These are phyloP conservation scores for Strigomonas galati DNA, from an alignment of 208 protist genomes.

Conservation along the genomic window DNA sequence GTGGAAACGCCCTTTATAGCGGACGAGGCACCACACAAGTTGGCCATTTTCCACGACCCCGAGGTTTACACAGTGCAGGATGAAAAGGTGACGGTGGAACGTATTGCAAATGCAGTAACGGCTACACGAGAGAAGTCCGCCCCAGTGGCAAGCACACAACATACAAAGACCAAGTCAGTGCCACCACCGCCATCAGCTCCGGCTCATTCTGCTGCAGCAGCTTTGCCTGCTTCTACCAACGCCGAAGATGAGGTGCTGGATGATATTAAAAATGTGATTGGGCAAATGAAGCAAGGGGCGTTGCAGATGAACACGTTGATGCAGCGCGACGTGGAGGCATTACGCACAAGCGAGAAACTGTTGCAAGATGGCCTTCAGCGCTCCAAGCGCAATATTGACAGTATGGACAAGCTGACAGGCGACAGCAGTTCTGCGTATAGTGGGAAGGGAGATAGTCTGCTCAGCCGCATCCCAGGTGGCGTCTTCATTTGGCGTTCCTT, in stretches of 20 bases:
- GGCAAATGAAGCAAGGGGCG: conserved; percentile 56
- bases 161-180: too few species aligned
- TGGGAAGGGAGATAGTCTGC: not conserved
- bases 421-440: too few species aligned
- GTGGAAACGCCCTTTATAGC: too few species aligned
- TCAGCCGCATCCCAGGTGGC: conserved; percentile 38
- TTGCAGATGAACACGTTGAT: conserved; percentile 59
- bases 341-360: conserved; percentile 36
- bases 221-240: not conserved
- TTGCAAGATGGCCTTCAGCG: conserved; percentile 23
- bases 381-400: too few species aligned
- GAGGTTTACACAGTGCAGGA: too few species aligned
- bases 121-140: not conserved
- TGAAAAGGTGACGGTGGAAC: not conserved
- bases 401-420: too few species aligned
- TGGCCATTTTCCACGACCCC: too few species aligned
- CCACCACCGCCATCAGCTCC: too few species aligned
- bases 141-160: not conserved
- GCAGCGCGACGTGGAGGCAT: conserved; percentile 34
- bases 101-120: not conserved
- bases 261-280: conserved; percentile 48
- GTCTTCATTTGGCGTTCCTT: conserved; percentile 46
- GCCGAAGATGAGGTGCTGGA: conserved; percentile 41
- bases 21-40: too few species aligned
- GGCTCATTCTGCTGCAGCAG: not conserved